Evolutionary conservation across 1,284 basidiomycete species (phyloP), one percentile per base, ranked within the genome.

Genomic region (Ceratobasidium sp.): DNA sequence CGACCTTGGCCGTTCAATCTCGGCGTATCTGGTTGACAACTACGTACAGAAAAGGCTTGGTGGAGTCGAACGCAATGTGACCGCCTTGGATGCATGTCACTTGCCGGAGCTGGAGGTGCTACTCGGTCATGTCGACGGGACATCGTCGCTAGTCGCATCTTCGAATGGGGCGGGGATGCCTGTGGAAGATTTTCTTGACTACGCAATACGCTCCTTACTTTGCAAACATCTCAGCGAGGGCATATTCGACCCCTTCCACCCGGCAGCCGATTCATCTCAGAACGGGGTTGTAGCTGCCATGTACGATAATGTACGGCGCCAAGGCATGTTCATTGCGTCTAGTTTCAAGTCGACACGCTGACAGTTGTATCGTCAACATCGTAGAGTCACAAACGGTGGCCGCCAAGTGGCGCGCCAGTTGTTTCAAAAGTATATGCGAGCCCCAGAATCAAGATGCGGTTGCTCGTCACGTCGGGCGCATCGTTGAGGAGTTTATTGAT

Each of bases 241-340:
- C 3, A n/a, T 75, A 7, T 73, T 75, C 29, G n/a, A 16, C 19
- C 74, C 48, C 14, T 73, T 75, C 24, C 74, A 75, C 37, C 74
- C 74, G 0, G 43, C 46, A 11, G 22, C 43, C 31, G 59, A 73
- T 22, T 4, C 24, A 6, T 49, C 53, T 4, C 71, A 41, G 6
- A 63, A 62, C 22, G 24, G 27, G 7, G 4, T 54, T 11, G 31
- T 73, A 5, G 34, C 24, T 16, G 9, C 9, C 6, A 53, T 73
- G 34, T 63, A 73, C n/a, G 34, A 53, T n/a, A 22, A 73, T 51
- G 22, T 73, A 11, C 39, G 39, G 24, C 27, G 24, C 9, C 48
- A 22, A 73, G 71, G 71, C 53, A 41, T 9, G 58, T 19, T 34
- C 27, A 27, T 51, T 14, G 7, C 34, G 2, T 5, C 5, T n/a